Conservation (phyloP, 1,284 basidiomycete genomes). For the Cutaneotrichosporon cyanovorans region DNA sequence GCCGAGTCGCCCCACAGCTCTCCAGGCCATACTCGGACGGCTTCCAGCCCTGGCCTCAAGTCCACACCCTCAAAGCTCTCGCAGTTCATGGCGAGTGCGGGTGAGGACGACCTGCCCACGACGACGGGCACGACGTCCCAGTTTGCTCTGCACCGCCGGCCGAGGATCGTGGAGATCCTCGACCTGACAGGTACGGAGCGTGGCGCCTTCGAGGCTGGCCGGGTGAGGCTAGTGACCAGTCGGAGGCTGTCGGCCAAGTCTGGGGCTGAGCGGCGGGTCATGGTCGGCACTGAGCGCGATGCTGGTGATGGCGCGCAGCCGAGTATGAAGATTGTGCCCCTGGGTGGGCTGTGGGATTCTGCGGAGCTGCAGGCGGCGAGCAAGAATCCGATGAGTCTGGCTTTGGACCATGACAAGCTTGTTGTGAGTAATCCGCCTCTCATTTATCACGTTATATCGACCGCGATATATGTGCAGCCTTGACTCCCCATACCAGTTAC, state of each 20-base stretch:
- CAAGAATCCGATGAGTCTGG: slow-evolving; percentile 38
- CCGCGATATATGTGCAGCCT: too few species aligned
- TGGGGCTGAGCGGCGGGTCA: slow-evolving; percentile 38
- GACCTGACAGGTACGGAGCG: slow-evolving; percentile 28
- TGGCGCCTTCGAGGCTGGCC: slow-evolving; percentile 26
- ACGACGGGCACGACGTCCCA: slow-evolving; percentile 10
- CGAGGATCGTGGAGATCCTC: slow-evolving; percentile 24
- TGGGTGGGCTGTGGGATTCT: slow-evolving; percentile 28
- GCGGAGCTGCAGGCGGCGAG: slow-evolving; percentile 20
- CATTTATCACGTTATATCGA: too few species aligned
- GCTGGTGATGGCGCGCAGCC: slow-evolving; percentile 1
- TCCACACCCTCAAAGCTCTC: too few species aligned
- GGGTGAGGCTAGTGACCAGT: slow-evolving; percentile 39
- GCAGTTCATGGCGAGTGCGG: not conserved
- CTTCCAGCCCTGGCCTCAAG: too few species aligned
- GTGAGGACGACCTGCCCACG: not conserved
- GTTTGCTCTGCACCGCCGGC: slow-evolving; percentile 15
- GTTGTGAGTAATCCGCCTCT: slow-evolving; percentile 24
- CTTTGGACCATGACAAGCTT: slow-evolving; percentile 33
- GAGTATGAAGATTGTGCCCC: slow-evolving; percentile 19
- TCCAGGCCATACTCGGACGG: too few species aligned
- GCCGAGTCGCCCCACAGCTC: not conserved
- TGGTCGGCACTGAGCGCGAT: slow-evolving; percentile 9
- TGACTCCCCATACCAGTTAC: too few species aligned
- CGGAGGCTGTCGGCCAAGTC: slow-evolving; percentile 41